Conservation (phyloP, 306 rosid species). For the Canavalia ensiformis region DNA sequence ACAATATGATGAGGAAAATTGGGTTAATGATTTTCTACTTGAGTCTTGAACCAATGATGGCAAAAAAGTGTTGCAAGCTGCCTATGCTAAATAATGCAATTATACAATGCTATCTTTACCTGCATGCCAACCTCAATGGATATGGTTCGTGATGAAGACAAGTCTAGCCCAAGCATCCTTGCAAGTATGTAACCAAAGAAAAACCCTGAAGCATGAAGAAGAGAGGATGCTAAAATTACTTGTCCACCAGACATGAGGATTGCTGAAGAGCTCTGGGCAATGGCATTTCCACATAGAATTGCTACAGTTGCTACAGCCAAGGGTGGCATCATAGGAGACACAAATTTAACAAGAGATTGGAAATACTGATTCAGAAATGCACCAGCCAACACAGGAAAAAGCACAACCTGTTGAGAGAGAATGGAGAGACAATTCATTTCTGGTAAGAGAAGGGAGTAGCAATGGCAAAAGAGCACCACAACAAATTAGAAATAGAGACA, state of each 20-base stretch:
- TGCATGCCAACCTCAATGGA: slow-evolving; percentile 96
- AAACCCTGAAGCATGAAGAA: slow-evolving; percentile 82
- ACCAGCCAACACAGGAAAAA: slow-evolving; percentile 81
- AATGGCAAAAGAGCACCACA: slow-evolving; percentile 7
- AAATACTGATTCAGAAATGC: slow-evolving; percentile 88
- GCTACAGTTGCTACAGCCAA: slow-evolving; percentile 87
- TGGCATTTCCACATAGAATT: slow-evolving; percentile 79
- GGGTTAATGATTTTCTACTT: neutral
- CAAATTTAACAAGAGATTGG: slow-evolving; percentile 70
- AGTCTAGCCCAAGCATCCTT: slow-evolving; percentile 68
- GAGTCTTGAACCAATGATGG: neutral
- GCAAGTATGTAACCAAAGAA: slow-evolving; percentile 79
- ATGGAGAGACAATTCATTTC: neutral
- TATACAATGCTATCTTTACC: slow-evolving; percentile 52
- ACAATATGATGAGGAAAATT: slow-evolving; percentile 33
- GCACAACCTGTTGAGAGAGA: slow-evolving; percentile 72
- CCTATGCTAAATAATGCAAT: neutral
- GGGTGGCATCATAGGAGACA: slow-evolving; percentile 86
- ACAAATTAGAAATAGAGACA: slow-evolving; percentile 5
- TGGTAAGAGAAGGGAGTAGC: neutral
- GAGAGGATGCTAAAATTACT: slow-evolving; percentile 65
- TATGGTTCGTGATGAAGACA: slow-evolving; percentile 77
- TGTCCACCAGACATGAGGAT: slow-evolving; percentile 75
- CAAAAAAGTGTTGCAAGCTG: neutral
- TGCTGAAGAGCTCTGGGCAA: slow-evolving; percentile 79